Percentiles rank a stretch among this genome's conserved stretches.
Evolutionary conservation across 352 stramenopile genomes (phyloP).

Genomic region (Peronospora farinosa): DNA sequence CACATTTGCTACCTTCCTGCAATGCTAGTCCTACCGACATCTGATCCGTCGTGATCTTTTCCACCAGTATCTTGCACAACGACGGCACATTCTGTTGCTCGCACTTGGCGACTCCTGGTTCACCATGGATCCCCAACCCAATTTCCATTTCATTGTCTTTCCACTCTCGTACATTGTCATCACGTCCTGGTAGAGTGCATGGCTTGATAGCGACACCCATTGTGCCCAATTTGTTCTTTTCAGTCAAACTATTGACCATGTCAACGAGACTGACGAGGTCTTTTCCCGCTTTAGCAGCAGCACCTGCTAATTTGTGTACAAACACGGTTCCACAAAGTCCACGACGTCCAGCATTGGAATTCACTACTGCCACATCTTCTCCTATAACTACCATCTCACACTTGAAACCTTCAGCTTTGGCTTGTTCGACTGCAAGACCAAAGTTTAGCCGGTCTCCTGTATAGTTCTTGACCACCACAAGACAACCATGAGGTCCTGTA

Average conservation of each 20-base stretch:
- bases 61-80: conserved; percentile 48
- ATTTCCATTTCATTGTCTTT: conserved; percentile 86
- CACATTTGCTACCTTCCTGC: conserved; percentile 29
- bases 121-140: conserved; percentile 94
- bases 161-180: conserved; percentile 51
- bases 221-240: conserved; percentile 78
- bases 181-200: conserved; percentile 90
- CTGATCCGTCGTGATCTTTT: conserved; percentile 38
- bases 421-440: conserved; percentile 93
- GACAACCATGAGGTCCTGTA: conserved; percentile 74
- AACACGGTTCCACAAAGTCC: conserved; percentile 95
- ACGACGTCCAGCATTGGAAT: conserved; percentile 94
- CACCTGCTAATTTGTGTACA: conserved; percentile 95
- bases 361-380: conserved; percentile 89
- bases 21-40: conserved; percentile 41
- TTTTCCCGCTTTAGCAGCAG: conserved; percentile 71
- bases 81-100: conserved; percentile 42
- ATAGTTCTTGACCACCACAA: conserved; percentile 99
- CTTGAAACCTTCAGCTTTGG: conserved; percentile 87
- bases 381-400: conserved; percentile 94
- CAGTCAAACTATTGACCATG: conserved; percentile 55
- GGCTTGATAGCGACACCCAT: conserved; percentile 93
- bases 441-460: conserved; percentile 99
- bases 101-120: conserved; percentile 75
- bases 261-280: conserved; percentile 67